Evolutionary conservation across 352 stramenopile genomes (phyloP).

Genomic region (Phytopythium boreale): DNA sequence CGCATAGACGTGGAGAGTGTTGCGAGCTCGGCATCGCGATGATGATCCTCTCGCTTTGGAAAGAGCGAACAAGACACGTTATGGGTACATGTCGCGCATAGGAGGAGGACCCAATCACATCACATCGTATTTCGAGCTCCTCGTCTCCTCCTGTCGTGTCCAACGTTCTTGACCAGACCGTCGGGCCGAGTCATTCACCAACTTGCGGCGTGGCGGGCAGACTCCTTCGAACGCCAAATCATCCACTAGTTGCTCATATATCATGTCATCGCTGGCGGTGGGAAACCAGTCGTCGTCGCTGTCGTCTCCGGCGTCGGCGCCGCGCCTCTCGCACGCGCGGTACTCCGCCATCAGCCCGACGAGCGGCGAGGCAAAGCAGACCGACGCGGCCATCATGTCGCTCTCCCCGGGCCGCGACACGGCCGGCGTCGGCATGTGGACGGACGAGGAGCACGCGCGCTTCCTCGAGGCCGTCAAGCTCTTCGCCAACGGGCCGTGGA

Average conservation of each 20-base stretch:
- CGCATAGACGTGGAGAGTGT: neutral
- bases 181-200: neutral
- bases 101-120: neutral
- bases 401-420: slow-evolving; percentile 7
- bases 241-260: slow-evolving; percentile 1
- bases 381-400: neutral
- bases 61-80: neutral
- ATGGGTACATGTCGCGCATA: slow-evolving; percentile 1
- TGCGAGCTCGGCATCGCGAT: neutral
- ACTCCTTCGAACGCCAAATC: slow-evolving; percentile 5
- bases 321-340: slow-evolving; percentile 15
- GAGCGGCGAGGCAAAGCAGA: slow-evolving; percentile 12
- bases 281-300: neutral
- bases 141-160: neutral
- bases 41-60: neutral
- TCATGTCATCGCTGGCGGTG: slow-evolving; percentile 1
- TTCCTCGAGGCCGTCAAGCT: slow-evolving; percentile 78
- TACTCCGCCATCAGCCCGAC: slow-evolving; percentile 14
- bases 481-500: slow-evolving; percentile 70
- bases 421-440: slow-evolving; percentile 51
- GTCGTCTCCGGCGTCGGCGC: neutral
- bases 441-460: slow-evolving; percentile 60
- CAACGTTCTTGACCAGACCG: slow-evolving; percentile 4
- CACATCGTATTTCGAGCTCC: neutral
- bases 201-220: slow-evolving; percentile 2